Evolutionary conservation across 2,329 filamentous ascomycete species (phyloP), one percentile per base, ranked within the genome.

Genomic region (Curvularia spicifera): DNA sequence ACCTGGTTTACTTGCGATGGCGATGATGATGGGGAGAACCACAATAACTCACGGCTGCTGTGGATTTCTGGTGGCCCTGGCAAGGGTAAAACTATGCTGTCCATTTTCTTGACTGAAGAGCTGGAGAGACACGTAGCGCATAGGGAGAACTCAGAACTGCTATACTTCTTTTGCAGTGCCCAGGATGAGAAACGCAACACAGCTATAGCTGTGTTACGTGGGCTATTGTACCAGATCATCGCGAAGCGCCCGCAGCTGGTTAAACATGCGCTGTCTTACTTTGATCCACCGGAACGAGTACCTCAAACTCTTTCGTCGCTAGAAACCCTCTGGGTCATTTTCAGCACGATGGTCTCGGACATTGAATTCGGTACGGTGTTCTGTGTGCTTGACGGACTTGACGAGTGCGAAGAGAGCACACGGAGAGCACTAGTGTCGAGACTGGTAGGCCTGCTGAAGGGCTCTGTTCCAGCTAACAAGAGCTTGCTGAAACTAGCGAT

Each of bases 371-470:
- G 51, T 4, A 58, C 37, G 10, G 57, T 68, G 10, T 66, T 44
- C 55, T 73, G 69, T 46, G 57, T 75, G 2, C 47, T 75, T 20
- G 70, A 75, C 43, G 72, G 68, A n/a, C 20, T 74, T 6, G 46
- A 48, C 12, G 46, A 48, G 31, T 48, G 46, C 10, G 31, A 48
- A 18, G 46, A 48, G 31, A 48, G 3, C 31, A 48, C 29, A 29
- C 46, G 29, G 7, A 31, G 29, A 31, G 31, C 5, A 12, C 18
- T 37, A 12, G 4, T 37, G n/a, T 28, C 46, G 24, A 18, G n/a
- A 31, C 26, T 46, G 18, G 8, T 20, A 10, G 12, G 26, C 12
- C 24, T 44, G 42, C 42, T 44, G 22, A 24, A 29, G 9, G n/a
- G 0, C 9, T 15, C 7, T 1, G 2, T 2, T 7, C 4, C 13